Conservation (phyloP, 2,329 filamentous ascomycete genomes). For the Fulvia fulva region DNA sequence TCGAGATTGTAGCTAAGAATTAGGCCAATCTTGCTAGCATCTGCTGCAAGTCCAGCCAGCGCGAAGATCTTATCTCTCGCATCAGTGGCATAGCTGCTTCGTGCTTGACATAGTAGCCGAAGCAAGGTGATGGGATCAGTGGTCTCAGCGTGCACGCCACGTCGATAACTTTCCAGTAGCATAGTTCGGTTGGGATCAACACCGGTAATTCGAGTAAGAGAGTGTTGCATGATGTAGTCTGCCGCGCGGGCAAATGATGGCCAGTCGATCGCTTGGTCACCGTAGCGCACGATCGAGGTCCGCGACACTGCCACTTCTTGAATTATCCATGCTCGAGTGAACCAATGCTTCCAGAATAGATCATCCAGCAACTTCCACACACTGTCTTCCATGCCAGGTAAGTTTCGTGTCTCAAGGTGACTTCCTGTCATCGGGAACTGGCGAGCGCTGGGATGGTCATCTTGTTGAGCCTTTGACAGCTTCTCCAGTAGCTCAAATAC, state of each 20-base stretch:
- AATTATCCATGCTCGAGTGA: conserved; percentile 5
- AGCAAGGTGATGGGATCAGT: not conserved
- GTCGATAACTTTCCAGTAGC: not conserved
- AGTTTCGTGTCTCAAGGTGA: not conserved
- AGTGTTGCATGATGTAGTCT: not conserved
- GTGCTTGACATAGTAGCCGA: not conserved
- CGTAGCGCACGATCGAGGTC: not conserved
- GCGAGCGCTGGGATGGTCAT: not conserved
- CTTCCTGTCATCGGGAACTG: not conserved
- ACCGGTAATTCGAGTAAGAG: not conserved
- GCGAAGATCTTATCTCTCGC: not conserved
- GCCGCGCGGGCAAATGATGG: not conserved
- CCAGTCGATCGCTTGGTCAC: not conserved
- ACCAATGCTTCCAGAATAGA: not conserved
- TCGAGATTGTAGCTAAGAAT: not conserved
- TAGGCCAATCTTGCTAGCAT: not conserved
- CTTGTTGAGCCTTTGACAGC: not conserved
- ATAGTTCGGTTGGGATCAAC: not conserved
- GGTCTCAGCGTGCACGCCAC: not conserved
- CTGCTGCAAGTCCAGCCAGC: not conserved
- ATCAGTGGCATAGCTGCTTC: not conserved
- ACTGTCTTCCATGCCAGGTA: not conserved
- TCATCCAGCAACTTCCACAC: not conserved
- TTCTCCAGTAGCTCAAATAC: not conserved
- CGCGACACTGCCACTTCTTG: not conserved